Percentiles rank a stretch among this genome's conserved stretches.
These are phyloP conservation scores for Beauveria varroae DNA, from an alignment of 2,329 filamentous ascomycete genomes.

Conservation along the genomic window DNA sequence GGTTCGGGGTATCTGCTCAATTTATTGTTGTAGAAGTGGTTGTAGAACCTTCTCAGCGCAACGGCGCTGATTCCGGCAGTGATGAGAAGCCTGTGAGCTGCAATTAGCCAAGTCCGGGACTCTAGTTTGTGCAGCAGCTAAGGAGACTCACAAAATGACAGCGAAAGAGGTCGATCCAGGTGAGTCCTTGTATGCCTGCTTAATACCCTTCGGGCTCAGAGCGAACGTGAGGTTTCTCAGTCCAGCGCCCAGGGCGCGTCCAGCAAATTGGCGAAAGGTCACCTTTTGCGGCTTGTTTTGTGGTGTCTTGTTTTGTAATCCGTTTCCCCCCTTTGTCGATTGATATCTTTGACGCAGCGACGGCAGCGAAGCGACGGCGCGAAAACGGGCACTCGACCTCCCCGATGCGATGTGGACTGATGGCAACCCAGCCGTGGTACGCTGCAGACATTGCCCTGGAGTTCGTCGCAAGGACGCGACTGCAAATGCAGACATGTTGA, in stretches of 20 bases:
- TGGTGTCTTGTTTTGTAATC: constrained; percentile 16
- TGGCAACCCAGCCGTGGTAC: constrained; percentile 23
- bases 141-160: constrained; percentile 23
- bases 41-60: constrained; percentile 38
- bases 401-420: constrained; percentile 25
- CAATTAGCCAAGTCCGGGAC: background rate
- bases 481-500: constrained; percentile 26
- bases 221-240: constrained; percentile 27
- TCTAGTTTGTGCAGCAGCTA: too few species aligned
- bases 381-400: constrained; percentile 21
- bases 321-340: constrained; percentile 16
- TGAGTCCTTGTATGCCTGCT: constrained; percentile 26
- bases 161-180: constrained; percentile 24
- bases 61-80: constrained; percentile 23
- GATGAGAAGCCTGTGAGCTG: constrained; percentile 20
- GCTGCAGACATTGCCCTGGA: constrained; percentile 22
- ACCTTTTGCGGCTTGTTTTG: constrained; percentile 18
- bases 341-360: constrained; percentile 22
- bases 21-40: constrained; percentile 47
- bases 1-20: constrained; percentile 57
- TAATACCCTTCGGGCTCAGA: constrained; percentile 28
- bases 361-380: constrained; percentile 22
- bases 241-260: constrained; percentile 24
- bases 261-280: constrained; percentile 24
- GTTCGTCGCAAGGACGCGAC: constrained; percentile 27